Conservation (phyloP, 257 asterid genomes). For the Petunia secreta region DNA sequence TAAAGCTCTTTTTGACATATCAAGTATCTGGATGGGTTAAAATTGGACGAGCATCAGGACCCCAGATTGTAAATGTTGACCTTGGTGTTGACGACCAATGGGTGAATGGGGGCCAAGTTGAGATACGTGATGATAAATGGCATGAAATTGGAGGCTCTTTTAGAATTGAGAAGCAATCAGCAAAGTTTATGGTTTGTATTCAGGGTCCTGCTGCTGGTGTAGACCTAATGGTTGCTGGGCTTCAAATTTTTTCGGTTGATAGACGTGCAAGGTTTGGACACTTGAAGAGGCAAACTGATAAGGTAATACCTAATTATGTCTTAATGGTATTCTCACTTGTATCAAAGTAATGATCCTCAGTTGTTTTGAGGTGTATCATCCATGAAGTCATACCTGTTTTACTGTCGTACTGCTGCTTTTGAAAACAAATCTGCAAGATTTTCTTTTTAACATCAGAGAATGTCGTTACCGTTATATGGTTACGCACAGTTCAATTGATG, state of each 20-base stretch:
- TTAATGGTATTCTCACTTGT: background rate
- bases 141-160: slow-evolving; percentile 93
- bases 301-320: slow-evolving; percentile 45
- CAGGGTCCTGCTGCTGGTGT: slow-evolving; percentile 90
- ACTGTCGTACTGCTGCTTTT: background rate
- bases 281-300: slow-evolving; percentile 61
- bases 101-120: slow-evolving; percentile 94
- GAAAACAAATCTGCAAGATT: background rate
- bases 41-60: slow-evolving; percentile 55
- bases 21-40: slow-evolving; percentile 97
- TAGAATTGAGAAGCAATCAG: slow-evolving; percentile 72
- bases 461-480: background rate
- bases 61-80: slow-evolving; percentile 75
- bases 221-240: slow-evolving; percentile 87
- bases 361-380: background rate
- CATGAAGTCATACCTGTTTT: background rate
- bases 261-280: slow-evolving; percentile 60
- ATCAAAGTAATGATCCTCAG: background rate
- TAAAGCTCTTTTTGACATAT: slow-evolving; percentile 77
- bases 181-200: slow-evolving; percentile 66
- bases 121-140: slow-evolving; percentile 73
- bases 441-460: too few species aligned
- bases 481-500: background rate
- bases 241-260: slow-evolving; percentile 79
- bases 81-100: slow-evolving; percentile 83